Base-by-base conservation (phyloP, 1,139 yeast species). In the Taiozyma onychis region DNA sequence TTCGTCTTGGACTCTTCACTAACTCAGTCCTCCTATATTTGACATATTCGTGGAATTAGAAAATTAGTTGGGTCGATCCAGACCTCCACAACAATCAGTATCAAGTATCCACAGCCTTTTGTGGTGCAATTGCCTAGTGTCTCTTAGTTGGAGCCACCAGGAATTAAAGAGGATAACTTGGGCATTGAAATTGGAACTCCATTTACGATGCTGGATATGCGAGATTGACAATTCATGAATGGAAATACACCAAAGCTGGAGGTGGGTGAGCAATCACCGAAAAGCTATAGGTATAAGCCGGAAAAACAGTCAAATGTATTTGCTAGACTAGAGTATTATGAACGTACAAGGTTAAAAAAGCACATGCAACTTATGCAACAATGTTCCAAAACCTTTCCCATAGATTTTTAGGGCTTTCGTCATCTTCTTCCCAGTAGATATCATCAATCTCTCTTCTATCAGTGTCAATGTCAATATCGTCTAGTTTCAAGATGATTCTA, bases 381-480 rank as follows among this genome's bases (percentile, higher is more conserved):
- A 61, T 60, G 28, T 61, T 66, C 83, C 83, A 79, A 62, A 79
- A 69, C 61, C 78, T 80, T 46, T 72, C 80, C 83, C 83, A 77
- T 16, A 73, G 45, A 48, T 72, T 78, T 57, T 66, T 73, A 50
- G 81, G 81, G 28, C 64, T 66, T 24, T 69, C 79, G 54, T 77
- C 79, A 54, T 77, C 81, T 3, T 75, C 79, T 54, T 77, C 81
- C 75, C 78, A 76, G 26, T 72, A 70, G 27, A 70, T 68, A 21
- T 77, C 81, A 51, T 80, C 85, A 44, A 76, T 67, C 57, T 77
- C 81, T 64, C 83, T 74, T 56, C 80, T 81, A 53, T 83, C 85
- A 22, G 77, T 65, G 53, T 80, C 85, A 49, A 81, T 78, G 60
- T 80, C 85, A 60, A 83, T 73, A 51, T 80, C 81, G 41, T 78